Base-by-base conservation (phyloP, 768 basidiomycete genomes). In the Phylloporus scabripes region DNA sequence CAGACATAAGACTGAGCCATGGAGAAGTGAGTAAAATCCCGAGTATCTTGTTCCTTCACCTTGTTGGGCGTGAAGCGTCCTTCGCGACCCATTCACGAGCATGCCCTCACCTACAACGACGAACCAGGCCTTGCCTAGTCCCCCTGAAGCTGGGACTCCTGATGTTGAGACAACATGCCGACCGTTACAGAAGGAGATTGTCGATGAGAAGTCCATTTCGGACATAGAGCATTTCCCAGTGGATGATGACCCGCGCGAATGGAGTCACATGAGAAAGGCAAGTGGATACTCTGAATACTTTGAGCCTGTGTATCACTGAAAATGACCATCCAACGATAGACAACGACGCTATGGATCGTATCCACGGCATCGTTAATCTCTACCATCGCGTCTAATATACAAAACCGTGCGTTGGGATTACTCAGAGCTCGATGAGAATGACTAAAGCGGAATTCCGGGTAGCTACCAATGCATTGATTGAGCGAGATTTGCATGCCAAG, bases 401-500 rank as follows among this genome's bases (percentile, higher is more conserved):
- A 66, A 45, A 64, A 45, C 38, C 64, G 62, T 66, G 49, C 7
- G 62, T 52, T 14, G 28, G n/a, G 14, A 52, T 53, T 18, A 44
- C 10, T 20, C 14, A 14, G 9, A 34, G 37, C 24, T 33, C 11
- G 34, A 38, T 32, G 14, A 36, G 31, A 29, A 29, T 3, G 24
- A 24, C 21, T 48, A 12, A 34, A 45, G 29, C 2, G 28, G 39
- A 37, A 23, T 20, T 12, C 9, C 31, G 31, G 24, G 42, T 49
- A 88, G 86, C 87, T 37, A 78, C 82, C 9, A 82, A 86, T 29
- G 63, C 74, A 23, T 63, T 79, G 47, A 82, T 88, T 67, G 73
- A 82, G 54, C 55, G 54, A 2, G 73, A 85, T 17, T 71, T 91
- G 32, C 75, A 77, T 38, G 82, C 87, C 1, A 78, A 78, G 0